Evolutionary conservation across 2,329 filamentous ascomycete species (phyloP), one percentile per base, ranked within the genome.

Genomic region (Venturia nashicola): DNA sequence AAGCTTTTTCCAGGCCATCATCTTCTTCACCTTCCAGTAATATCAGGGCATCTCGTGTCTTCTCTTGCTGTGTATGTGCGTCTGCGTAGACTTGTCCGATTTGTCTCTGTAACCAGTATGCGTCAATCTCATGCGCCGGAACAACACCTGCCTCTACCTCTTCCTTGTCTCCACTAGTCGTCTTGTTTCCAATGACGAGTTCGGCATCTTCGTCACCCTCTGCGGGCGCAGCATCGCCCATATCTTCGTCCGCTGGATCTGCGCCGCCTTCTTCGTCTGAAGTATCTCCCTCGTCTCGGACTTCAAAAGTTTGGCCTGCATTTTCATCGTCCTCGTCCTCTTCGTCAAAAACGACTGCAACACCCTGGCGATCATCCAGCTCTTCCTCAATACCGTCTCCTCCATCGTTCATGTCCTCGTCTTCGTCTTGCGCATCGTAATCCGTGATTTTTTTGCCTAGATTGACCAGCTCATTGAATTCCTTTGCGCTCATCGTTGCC

Each of bases 371-470:
- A 70, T 97, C 92, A 71, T 97, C 94, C 61, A 97, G 84, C 73
- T 97, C 92, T 34, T 77, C 88, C 57, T 87, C 89, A 20, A 80
- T 84, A 27, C 80, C 82, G 36, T 85, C 82, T 65, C 84, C 87
- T 36, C 71, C 73, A 70, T 87, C 86, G 39, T 84, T 88, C 80
- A 91, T 89, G 65, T 91, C 87, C 68, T 96, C 93, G 67, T 97
- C 92, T 40, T 97, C 94, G 68, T 97, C 93, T 73, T 97, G 91
- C 46, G 90, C 90, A 75, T 97, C 90, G 75, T 97, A 99, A 74
- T 99, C 94, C 61, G 94, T 99, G 67, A 99, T 96, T 78, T 99
- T 99, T 80, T 99, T 99, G 68, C 92, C 91, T 54, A 99, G 79
- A 72, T 97, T 99, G 64, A 97, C 87, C 68, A 99, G 78, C 77